Percentiles rank a stretch among this genome's conserved stretches.
These are phyloP conservation scores for Blastomyces emzantsi DNA, from an alignment of 2,329 filamentous ascomycete species.

Conservation along the genomic window DNA sequence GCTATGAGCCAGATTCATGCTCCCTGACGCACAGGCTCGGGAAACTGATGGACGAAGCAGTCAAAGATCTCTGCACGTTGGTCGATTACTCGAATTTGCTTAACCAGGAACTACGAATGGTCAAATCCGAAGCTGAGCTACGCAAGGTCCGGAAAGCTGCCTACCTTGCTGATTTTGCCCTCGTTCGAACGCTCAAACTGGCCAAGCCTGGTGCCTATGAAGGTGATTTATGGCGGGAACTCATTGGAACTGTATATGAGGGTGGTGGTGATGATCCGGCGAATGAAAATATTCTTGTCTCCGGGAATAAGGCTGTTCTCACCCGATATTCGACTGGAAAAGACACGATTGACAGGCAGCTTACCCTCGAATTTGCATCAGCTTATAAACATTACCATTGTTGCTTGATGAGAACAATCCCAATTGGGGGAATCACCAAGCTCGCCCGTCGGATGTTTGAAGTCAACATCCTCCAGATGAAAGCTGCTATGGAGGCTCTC, in stretches of 20 bases:
- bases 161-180: slow-evolving; percentile 28
- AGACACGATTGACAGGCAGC: slow-evolving; percentile 25
- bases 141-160: slow-evolving; percentile 28
- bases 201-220: slow-evolving; percentile 31
- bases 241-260: slow-evolving; percentile 29
- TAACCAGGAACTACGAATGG: slow-evolving; percentile 24
- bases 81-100: slow-evolving; percentile 26
- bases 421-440: slow-evolving; percentile 23
- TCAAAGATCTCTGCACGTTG: slow-evolving; percentile 23
- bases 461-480: slow-evolving; percentile 24
- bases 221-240: slow-evolving; percentile 29
- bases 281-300: slow-evolving; percentile 30
- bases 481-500: slow-evolving; percentile 22
- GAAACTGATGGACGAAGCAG: slow-evolving; percentile 27
- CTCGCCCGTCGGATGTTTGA: slow-evolving; percentile 23
- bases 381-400: slow-evolving; percentile 30
- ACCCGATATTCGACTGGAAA: slow-evolving; percentile 28
- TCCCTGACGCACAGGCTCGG: slow-evolving; percentile 30
- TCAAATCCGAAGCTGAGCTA: slow-evolving; percentile 27
- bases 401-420: slow-evolving; percentile 28
- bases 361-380: slow-evolving; percentile 28
- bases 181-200: slow-evolving; percentile 27
- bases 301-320: slow-evolving; percentile 27
- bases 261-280: slow-evolving; percentile 31
- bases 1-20: slow-evolving; percentile 32